phyloP scores from a whole-genome alignment of 805 yeast species.

The Clavispora carvajalis region DNA sequence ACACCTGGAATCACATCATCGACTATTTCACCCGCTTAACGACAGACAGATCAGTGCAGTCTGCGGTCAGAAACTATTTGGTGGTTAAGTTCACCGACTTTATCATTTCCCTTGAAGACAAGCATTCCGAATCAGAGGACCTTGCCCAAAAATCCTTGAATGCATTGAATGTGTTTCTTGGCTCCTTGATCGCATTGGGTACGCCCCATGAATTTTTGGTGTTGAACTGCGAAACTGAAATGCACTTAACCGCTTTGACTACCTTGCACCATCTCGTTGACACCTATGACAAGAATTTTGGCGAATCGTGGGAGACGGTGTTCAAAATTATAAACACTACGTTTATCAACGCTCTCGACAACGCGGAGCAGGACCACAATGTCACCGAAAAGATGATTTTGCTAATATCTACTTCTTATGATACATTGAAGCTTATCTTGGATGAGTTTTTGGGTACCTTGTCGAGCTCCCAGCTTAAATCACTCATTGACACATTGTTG shows the following conservation, averaged over 20 bases:
- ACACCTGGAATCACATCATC: conserved; percentile 46
- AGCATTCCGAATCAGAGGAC: conserved; percentile 1
- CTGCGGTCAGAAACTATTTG: conserved; percentile 42
- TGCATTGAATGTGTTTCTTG: conserved; percentile 44
- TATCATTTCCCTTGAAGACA: conserved; percentile 22
- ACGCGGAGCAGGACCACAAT: conserved; percentile 19
- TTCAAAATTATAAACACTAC: conserved; percentile 59
- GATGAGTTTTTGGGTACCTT: conserved; percentile 77
- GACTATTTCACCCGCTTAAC: conserved; percentile 43
- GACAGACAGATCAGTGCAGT: conserved; percentile 35
- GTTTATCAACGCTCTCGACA: conserved; percentile 29
- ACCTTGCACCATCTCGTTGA: conserved; percentile 72
- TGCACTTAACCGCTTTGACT: conserved; percentile 55
- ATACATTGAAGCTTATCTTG: conserved; percentile 73
- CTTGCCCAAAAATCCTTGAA: conserved; percentile 46
- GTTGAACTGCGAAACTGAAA: conserved; percentile 59
- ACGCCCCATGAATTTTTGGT: conserved; percentile 39
- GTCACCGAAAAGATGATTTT: conserved; percentile 45
- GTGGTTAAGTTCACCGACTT: conserved; percentile 50
- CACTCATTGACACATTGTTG: conserved; percentile 65
- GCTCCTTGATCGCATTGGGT: conserved; percentile 33
- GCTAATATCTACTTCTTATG: conserved; percentile 67
- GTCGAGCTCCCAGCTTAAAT: conserved; percentile 59
- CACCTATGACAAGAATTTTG: conserved; percentile 59
- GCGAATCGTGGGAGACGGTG: conserved; percentile 68